Evolutionary conservation across 495 filamentous ascomycete species (phyloP).

Genomic region (Bacidia rubella): DNA sequence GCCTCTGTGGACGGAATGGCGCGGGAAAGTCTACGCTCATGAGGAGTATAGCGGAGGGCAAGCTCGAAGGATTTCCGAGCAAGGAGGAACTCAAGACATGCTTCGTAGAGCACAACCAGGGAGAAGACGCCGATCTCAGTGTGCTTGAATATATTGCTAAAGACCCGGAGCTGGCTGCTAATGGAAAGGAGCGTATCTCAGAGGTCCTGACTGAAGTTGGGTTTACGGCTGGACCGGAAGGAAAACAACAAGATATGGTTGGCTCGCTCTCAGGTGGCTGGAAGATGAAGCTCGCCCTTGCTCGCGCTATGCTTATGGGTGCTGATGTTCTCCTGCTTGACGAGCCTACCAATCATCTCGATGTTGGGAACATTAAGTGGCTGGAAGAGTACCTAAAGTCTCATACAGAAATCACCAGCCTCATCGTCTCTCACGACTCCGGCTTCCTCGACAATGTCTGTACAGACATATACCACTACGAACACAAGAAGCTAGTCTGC

Average conservation of each 20-base stretch:
- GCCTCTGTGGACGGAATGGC: conserved; percentile 91
- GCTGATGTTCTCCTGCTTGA: conserved; percentile 92
- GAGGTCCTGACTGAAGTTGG: conserved; percentile 79
- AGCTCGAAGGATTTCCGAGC: conserved; percentile 91
- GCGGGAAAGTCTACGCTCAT: conserved; percentile 97
- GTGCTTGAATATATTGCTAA: conserved; percentile 84
- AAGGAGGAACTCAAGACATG: conserved; percentile 86
- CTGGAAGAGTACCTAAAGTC: conserved; percentile 86
- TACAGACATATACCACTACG: conserved; percentile 99
- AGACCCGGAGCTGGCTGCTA: conserved; percentile 65
- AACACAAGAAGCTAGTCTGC: conserved; percentile 87
- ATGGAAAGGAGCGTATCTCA: conserved; percentile 66
- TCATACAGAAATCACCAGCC: conserved; percentile 89
- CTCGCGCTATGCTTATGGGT: conserved; percentile 89
- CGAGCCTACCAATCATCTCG: conserved; percentile 97
- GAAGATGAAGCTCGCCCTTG: conserved; percentile 99
- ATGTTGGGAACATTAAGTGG: conserved; percentile 94
- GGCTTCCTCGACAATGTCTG: conserved; percentile 93
- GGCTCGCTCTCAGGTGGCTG: conserved; percentile 96
- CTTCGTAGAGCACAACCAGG: conserved; percentile 98
- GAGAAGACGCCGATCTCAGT: conserved; percentile 88
- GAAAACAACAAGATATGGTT: conserved; percentile 73
- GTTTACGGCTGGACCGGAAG: conserved; percentile 80
- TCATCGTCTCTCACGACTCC: conserved; percentile 98
- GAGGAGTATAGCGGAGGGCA: conserved; percentile 87